Base-by-base conservation (phyloP, 2,329 filamentous ascomycete species). In the Fusarium newnesense region DNA sequence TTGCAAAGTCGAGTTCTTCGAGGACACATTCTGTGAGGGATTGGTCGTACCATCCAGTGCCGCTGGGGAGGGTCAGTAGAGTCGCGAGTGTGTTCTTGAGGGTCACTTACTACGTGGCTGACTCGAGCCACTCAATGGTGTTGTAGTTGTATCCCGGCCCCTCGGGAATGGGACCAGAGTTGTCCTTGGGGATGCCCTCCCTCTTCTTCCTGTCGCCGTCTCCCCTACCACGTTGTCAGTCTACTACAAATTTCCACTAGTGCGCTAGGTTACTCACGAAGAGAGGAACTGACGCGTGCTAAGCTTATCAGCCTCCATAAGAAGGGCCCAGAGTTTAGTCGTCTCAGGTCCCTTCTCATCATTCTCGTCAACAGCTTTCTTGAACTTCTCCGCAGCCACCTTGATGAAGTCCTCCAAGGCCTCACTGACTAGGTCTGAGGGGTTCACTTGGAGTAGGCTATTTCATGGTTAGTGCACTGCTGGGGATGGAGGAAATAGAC, bases 51-150 rank as follows among this genome's bases (percentile, higher is more conserved):
- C 74, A 76, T 0, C 70, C 65, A 18, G 74, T 76, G 1, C 75
- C 75, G 2, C 70, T 77, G 2, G 1, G 13, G 0, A 1, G 3
- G 9, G 16, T 65, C 43, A 70, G 49, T 8, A 15, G 4, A 11
- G 7, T 3, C 5, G 5, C 11, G 1, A n/a, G 32, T 10, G 9
- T 2, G 50, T 18, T 44, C n/a, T 15, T 24, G n/a, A 2, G 4
- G 9, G 5, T 7, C 4, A 60, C 74, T 69, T 37, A 74, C 75
- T 63, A 72, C 7, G 63, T 76, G 11, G 53, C 62, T 5, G 75
- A 72, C 47, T 77, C 75, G 4, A 75, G 40, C 75, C 75, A 77
- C 16, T 77, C 64, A 9, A 77, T 77, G 0, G 71, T 77, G 60
- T 76, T 73, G 37, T 64, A 76, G 46, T 76, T 77, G 44, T 32